A percentile compares a stretch with the other conserved stretches of the same genome.
Conservation (phyloP, 371 early-diverging fungal genomes). For the Zychaea mexicana region DNA sequence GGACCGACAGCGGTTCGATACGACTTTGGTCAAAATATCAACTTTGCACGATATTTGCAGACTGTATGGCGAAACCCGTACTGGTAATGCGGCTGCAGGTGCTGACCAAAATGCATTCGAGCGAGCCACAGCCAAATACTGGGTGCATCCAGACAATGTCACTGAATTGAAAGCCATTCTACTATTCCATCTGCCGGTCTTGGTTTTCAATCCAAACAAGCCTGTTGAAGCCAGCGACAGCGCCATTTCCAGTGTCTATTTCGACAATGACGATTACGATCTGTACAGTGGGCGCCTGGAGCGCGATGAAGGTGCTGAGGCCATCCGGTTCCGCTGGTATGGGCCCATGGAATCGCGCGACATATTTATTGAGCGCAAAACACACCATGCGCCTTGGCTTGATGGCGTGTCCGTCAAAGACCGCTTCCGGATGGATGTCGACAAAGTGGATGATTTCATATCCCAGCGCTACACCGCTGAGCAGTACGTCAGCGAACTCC, state of each 20-base stretch:
- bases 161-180: constrained; percentile 93
- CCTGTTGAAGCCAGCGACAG: constrained; percentile 72
- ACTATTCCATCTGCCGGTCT: constrained; percentile 93
- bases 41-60: constrained; percentile 85
- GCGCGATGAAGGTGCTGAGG: constrained; percentile 91
- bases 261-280: constrained; percentile 92
- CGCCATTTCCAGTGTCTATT: constrained; percentile 94
- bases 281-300: constrained; percentile 92
- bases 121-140: constrained; percentile 93
- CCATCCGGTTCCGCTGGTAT: constrained; percentile 92
- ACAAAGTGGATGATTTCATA: constrained; percentile 86
- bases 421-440: constrained; percentile 90
- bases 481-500: constrained; percentile 75
- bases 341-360: constrained; percentile 61
- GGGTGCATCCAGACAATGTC: constrained; percentile 99
- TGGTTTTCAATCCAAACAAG: constrained; percentile 85
- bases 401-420: constrained; percentile 97
- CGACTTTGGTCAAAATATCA: constrained; percentile 84
- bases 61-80: constrained; percentile 67
- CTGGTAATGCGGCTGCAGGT: constrained; percentile 54
- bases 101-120: constrained; percentile 78
- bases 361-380: constrained; percentile 98
- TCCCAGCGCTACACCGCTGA: constrained; percentile 81
- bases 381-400: constrained; percentile 95
- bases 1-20: constrained; percentile 70